Conservation (phyloP, 176 grass and related monocot genomes). For the Aegilops umbellulata region DNA sequence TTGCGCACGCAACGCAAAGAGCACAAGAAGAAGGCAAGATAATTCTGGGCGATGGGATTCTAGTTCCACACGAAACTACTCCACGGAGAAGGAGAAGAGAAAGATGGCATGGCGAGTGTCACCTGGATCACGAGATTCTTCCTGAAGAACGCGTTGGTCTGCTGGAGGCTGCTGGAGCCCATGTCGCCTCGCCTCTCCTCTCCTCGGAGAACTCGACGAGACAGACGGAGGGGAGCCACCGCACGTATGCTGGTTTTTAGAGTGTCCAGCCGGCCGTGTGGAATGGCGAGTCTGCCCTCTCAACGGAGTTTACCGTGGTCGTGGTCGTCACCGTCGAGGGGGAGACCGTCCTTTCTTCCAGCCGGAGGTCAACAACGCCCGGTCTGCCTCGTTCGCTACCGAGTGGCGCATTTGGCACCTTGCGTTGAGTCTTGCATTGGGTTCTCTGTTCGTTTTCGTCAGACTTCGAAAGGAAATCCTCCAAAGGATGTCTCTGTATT, state of each 20-base stretch:
- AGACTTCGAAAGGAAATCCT: neutral
- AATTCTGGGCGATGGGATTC: neutral
- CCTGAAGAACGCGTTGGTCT: constrained; percentile 57
- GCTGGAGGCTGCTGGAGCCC: constrained; percentile 24
- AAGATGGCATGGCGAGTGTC: neutral
- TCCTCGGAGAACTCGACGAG: neutral
- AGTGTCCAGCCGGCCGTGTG: constrained; percentile 21
- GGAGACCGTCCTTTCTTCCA: neutral
- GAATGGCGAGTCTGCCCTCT: constrained; percentile 8
- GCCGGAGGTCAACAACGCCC: neutral
- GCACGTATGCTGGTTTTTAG: neutral
- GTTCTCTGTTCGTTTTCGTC: neutral
- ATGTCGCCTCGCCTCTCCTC: constrained; percentile 15
- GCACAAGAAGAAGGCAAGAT: neutral
- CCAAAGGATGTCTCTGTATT: neutral
- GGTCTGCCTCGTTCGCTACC: neutral
- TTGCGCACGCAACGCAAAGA: neutral
- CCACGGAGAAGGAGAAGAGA: neutral
- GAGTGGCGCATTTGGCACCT: neutral
- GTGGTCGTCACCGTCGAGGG: constrained; percentile 10
- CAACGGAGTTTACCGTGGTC: constrained; percentile 5
- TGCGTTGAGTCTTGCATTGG: neutral
- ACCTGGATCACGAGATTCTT: constrained; percentile 66
- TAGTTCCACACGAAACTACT: neutral
- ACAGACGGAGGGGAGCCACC: too few relatives aligned